Evolutionary conservation across 495 filamentous ascomycete species (phyloP), one percentile per base, ranked within the genome.

Genomic region (Geopyxis carbonaria): DNA sequence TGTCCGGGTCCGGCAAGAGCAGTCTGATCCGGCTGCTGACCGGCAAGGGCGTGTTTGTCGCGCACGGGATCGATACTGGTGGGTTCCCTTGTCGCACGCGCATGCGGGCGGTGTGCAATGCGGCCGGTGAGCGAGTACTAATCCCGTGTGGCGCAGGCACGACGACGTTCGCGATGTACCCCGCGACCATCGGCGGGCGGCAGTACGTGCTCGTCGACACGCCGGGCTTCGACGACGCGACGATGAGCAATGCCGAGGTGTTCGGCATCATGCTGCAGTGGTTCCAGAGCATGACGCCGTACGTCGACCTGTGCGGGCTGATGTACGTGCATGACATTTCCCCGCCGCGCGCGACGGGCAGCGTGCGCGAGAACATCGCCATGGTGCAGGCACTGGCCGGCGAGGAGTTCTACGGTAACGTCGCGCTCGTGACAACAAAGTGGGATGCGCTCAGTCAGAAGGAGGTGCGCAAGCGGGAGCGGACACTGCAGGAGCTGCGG

Each of bases 1-100:
- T 59, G 13, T 61, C 60, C 1, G 60, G 59, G 2, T 41, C 50
- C n/a, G 58, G 59, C 14, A 63, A 63, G 43, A 57, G 45, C 9
- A 59, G 48, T 15, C 59, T 63, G 37, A 55, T 63, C 43, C 38
- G 47, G 16, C 40, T 45, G 14, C 36, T 45, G n/a, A 46, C 44
- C 8, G 41, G 40, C 22, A 19, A 40, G 28, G 28, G 23, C n/a
- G 31, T 47, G 15, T 22, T 15, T 6, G 30, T 48, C 20, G 44
- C 44, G 8, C 42, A 47, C 23, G 16, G 25, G 23, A 33, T 47
- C n/a, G 20, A 39, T 13, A 23, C 34, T 20, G 44, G 34, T 45
- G n/a, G n/a, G n/a, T n/a, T n/a, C n/a, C n/a, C n/a, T n/a, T n/a
- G n/a, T n/a, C n/a, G n/a, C n/a, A n/a, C n/a, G n/a, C n/a, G n/a